phyloP scores from a whole-genome alignment of 164 flowering plant genomes.

The Stephania yunnanensis region DNA sequence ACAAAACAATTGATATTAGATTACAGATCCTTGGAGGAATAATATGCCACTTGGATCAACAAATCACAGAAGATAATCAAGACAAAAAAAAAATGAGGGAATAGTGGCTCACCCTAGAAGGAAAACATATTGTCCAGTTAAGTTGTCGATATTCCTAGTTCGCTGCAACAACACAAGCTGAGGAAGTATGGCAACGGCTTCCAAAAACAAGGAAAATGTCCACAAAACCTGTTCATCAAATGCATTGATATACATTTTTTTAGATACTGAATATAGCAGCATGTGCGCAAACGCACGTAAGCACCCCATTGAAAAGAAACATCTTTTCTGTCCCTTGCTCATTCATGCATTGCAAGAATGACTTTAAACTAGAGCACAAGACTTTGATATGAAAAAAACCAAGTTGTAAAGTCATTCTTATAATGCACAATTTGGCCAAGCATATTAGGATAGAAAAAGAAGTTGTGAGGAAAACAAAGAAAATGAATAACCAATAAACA shows the following conservation, averaged over 20 bases:
- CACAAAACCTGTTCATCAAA: constrained; percentile 68
- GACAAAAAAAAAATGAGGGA: constrained; percentile 2
- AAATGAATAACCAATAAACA: constrained; percentile 5
- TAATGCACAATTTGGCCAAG: not conserved
- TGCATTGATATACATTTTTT: not conserved
- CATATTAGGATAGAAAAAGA: not conserved
- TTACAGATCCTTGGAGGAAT: too few relatives aligned
- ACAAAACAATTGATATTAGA: too few relatives aligned
- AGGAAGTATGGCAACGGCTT: constrained; percentile 97
- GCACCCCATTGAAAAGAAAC: not conserved
- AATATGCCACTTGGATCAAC: too few relatives aligned
- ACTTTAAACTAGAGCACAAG: too few relatives aligned
- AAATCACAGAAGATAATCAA: not conserved
- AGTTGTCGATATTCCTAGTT: constrained; percentile 85
- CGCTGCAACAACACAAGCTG: constrained; percentile 89
- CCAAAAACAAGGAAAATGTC: constrained; percentile 84
- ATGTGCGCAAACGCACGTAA: not conserved
- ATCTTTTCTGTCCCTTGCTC: not conserved
- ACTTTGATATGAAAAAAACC: too few relatives aligned
- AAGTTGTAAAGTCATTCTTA: not conserved
- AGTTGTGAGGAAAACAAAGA: not conserved
- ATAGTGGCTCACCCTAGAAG: constrained; percentile 63
- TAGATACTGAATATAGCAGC: not conserved
- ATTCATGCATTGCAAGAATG: too few relatives aligned
- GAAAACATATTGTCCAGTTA: constrained; percentile 90